Evolutionary conservation across 2,329 filamentous ascomycete species (phyloP).

Genomic region (Thermoascus crustaceus): DNA sequence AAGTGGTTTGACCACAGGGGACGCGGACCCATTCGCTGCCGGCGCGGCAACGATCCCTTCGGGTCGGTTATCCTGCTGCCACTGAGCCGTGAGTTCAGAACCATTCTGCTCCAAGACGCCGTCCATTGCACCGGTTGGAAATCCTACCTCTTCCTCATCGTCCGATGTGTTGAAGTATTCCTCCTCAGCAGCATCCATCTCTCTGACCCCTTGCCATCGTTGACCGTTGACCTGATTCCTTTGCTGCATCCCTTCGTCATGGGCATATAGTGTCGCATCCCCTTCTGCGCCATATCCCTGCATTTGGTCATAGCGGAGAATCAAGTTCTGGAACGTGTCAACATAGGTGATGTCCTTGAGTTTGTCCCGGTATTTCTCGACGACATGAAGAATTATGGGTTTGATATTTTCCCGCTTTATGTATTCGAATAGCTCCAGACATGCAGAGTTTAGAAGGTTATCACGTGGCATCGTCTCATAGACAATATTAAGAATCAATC

Average conservation of each 20-base stretch:
- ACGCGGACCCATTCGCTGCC: slow-evolving; percentile 51
- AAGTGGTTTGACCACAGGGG: slow-evolving; percentile 59
- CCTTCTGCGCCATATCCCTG: slow-evolving; percentile 57
- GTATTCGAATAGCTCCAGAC: slow-evolving; percentile 86
- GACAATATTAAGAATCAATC: slow-evolving; percentile 76
- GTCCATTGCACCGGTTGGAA: slow-evolving; percentile 5
- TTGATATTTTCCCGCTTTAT: slow-evolving; percentile 77
- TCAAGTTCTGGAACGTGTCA: slow-evolving; percentile 70
- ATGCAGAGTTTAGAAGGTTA: slow-evolving; percentile 88
- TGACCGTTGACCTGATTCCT: slow-evolving; percentile 47
- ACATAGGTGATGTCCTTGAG: slow-evolving; percentile 71
- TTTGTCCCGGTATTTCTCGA: slow-evolving; percentile 73
- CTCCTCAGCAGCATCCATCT: slow-evolving; percentile 77
- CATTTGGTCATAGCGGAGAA: slow-evolving; percentile 71
- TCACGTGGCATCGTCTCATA: slow-evolving; percentile 81
- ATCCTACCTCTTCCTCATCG: slow-evolving; percentile 61
- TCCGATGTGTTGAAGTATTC: slow-evolving; percentile 91
- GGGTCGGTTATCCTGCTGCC: slow-evolving; percentile 29
- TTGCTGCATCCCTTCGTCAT: slow-evolving; percentile 54
- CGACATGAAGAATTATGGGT: slow-evolving; percentile 71
- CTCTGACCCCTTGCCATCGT: slow-evolving; percentile 64
- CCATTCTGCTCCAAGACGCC: neutral
- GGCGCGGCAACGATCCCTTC: slow-evolving; percentile 24
- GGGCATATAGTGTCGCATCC: slow-evolving; percentile 59
- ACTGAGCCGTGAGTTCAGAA: slow-evolving; percentile 16